These are phyloP conservation scores for Lomentospora prolificans DNA, from an alignment of 2,329 filamentous ascomycete species.

Conservation along the genomic window DNA sequence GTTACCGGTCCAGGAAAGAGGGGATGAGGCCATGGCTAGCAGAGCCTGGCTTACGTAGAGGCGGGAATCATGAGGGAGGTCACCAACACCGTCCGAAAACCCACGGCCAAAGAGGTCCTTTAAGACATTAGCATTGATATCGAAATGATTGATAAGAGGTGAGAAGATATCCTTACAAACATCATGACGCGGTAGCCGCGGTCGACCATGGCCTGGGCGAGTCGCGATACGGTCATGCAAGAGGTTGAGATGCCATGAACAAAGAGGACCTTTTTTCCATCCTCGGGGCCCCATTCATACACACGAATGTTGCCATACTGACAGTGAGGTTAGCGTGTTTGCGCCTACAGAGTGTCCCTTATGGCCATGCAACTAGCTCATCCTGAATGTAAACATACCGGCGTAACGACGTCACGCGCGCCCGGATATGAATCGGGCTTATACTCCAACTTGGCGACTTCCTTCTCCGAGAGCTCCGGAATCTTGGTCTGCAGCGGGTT, in stretches of 20 bases:
- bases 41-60: slow-evolving; percentile 67
- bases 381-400: slow-evolving; percentile 38
- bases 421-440: slow-evolving; percentile 61
- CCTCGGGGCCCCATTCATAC: slow-evolving; percentile 72
- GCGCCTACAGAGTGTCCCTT: no score
- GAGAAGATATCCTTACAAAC: slow-evolving; percentile 39
- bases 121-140: slow-evolving; percentile 8
- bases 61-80: slow-evolving; percentile 61
- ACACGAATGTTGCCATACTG: slow-evolving; percentile 64
- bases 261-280: slow-evolving; percentile 64
- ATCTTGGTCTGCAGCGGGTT: slow-evolving; percentile 34
- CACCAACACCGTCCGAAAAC: slow-evolving; percentile 53
- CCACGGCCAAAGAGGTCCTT: slow-evolving; percentile 61
- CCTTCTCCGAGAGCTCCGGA: slow-evolving; percentile 23
- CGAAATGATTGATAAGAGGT: background rate
- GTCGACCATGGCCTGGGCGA: slow-evolving; percentile 58
- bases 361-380: no score
- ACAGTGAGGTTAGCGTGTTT: background rate
- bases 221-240: slow-evolving; percentile 58
- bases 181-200: slow-evolving; percentile 72
- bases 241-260: slow-evolving; percentile 80
- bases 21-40: slow-evolving; percentile 59
- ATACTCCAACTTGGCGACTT: slow-evolving; percentile 39
- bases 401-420: slow-evolving; percentile 61
- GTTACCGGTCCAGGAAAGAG: slow-evolving; percentile 54